These are phyloP conservation scores for Miamiensis avidus DNA, from an alignment of 169 alveolate species.

Conservation along the genomic window DNA sequence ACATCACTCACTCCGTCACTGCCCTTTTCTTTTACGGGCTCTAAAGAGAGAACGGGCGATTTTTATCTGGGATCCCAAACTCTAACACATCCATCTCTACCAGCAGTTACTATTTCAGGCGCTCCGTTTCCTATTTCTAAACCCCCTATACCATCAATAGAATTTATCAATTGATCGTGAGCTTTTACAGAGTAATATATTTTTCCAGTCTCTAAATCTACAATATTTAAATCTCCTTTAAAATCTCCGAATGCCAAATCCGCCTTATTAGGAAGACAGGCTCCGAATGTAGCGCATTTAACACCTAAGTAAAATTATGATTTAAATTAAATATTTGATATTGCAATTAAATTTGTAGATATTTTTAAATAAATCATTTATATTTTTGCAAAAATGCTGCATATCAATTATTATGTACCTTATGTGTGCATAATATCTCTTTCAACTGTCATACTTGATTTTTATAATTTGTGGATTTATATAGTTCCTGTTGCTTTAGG, in stretches of 20 bases:
- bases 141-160: conserved; percentile 86
- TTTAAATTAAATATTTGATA: too few relatives aligned
- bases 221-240: conserved; percentile 82
- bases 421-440: conserved; percentile 40
- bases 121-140: conserved; percentile 83
- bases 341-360: background rate
- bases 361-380: conserved; percentile 33
- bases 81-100: conserved; percentile 85
- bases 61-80: conserved; percentile 90
- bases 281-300: conserved; percentile 75
- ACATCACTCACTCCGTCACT: conserved; percentile 55
- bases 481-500: conserved; percentile 87
- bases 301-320: conserved; percentile 55
- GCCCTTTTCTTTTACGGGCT: conserved; percentile 73
- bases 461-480: conserved; percentile 75
- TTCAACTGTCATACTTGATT: conserved; percentile 71
- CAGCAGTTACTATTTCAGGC: conserved; percentile 88
- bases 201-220: conserved; percentile 84
- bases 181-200: conserved; percentile 78
- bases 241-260: conserved; percentile 85
- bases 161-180: conserved; percentile 82
- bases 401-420: conserved; percentile 7
- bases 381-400: too few relatives aligned
- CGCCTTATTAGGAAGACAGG: conserved; percentile 70
- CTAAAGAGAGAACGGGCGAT: conserved; percentile 87